Percentiles rank a stretch among this genome's conserved stretches.
Conservation (phyloP, 208 protist genomes). For the Crithidia mellificae region DNA sequence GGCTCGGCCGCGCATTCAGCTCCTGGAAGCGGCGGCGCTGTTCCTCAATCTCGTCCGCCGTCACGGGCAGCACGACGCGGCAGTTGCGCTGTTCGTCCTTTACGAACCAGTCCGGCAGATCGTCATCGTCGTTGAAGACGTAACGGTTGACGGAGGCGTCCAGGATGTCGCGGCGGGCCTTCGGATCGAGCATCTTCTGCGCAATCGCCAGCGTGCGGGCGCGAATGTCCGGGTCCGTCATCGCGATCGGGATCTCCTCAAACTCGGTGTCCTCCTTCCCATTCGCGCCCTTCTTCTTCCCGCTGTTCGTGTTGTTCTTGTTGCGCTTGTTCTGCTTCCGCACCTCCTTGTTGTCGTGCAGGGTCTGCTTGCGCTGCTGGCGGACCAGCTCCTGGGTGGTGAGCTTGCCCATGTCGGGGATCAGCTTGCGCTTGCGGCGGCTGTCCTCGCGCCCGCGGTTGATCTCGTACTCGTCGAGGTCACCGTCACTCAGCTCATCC, state of each 20-base stretch:
- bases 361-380: conserved; percentile 79
- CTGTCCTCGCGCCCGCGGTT: conserved; percentile 68
- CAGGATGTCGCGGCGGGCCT: conserved; percentile 82
- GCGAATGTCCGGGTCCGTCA: conserved; percentile 84
- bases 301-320: conserved; percentile 53
- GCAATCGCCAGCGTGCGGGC: conserved; percentile 89
- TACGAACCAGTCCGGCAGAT: conserved; percentile 92
- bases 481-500: conserved; percentile 45
- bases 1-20: conserved; percentile 95
- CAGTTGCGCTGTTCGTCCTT: conserved; percentile 92
- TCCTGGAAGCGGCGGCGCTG: conserved; percentile 90
- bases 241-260: conserved; percentile 85
- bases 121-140: conserved; percentile 89
- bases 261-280: conserved; percentile 76
- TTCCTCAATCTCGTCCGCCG: conserved; percentile 91
- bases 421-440: conserved; percentile 68
- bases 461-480: conserved; percentile 62
- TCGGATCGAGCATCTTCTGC: conserved; percentile 85
- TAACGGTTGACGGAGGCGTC: conserved; percentile 89
- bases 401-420: conserved; percentile 71
- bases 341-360: conserved; percentile 78
- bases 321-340: conserved; percentile 68
- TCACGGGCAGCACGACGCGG: conserved; percentile 81
- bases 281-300: conserved; percentile 42
- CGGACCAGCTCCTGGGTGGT: conserved; percentile 83